Base-by-base conservation (phyloP, 768 basidiomycete genomes). In the Gymnopilus dilepis region DNA sequence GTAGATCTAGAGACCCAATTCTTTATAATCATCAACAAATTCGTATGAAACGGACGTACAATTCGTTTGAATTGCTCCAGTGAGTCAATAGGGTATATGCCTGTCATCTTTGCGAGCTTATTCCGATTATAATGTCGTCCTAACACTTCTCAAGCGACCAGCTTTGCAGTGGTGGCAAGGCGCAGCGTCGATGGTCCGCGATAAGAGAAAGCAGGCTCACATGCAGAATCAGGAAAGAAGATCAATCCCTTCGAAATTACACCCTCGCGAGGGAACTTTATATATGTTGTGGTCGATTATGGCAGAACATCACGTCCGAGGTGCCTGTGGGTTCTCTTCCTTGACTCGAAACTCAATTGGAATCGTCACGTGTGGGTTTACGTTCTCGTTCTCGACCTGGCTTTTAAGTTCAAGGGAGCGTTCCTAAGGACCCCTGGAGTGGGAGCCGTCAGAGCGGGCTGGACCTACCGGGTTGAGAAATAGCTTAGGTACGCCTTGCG, bases 261-360 rank as follows among this genome's bases (percentile, higher is more conserved):
- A 2, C 33, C 38, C 37, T 38, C 3, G 37, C 52, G 52, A 54
- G 52, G 38, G 52, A 54, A 54, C 52, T 37, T 54, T 54, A 54
- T 54, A 38, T 54, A 54, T 50, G 47, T 50, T 50, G 47, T 50
- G 47, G 47, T 47, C 45, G 26, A 26, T 54, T 54, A 40, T 54
- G 52, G 52, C 52, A 54, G 22, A 54, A 38, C 52, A 54, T 54
- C 37, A 54, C 38, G 34, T 38, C 38, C 22, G 38, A 54, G 34
- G 37, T 54, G 52, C 34, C 38, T 54, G 52, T 54, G 52, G 52
- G 52, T 54, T 40, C 34, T 40, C 43, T 21, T 12, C 24, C 45
- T n/a, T 31, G 40, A 31, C 45, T 50, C 4, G 34, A 54, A 54
- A 54, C n/a, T 26, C 52, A 54, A 54, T 54, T 54, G 52, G 22